Evolutionary conservation across 192 early-diverging fungal species (phyloP).

Genomic region (Globomyces pollinis-pini): DNA sequence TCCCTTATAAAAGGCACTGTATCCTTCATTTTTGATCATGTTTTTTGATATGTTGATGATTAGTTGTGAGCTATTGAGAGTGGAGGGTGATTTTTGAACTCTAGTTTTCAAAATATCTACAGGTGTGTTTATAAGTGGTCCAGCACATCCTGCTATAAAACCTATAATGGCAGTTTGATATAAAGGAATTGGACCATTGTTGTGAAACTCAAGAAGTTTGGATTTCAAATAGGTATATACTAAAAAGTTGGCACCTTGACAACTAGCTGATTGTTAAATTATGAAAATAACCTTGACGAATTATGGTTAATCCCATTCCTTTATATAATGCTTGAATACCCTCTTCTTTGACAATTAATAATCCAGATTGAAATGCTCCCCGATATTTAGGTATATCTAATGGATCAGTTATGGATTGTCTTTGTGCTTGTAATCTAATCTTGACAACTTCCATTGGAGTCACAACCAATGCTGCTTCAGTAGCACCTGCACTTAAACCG

Average conservation of each 20-base stretch:
- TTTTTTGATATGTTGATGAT: too few relatives aligned
- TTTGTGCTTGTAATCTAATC: slow-evolving; percentile 93
- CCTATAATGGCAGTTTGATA: slow-evolving; percentile 88
- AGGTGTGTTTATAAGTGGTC: slow-evolving; percentile 89
- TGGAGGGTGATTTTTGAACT: slow-evolving; percentile 74
- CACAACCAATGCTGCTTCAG: slow-evolving; percentile 88
- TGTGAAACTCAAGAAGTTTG: slow-evolving; percentile 55
- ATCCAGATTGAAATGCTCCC: slow-evolving; percentile 84
- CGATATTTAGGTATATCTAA: slow-evolving; percentile 94
- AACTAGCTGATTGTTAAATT: slow-evolving; percentile 53
- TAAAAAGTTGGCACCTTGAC: slow-evolving; percentile 98
- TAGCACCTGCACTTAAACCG: slow-evolving; percentile 83
- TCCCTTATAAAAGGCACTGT: too few relatives aligned
- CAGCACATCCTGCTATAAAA: slow-evolving; percentile 66
- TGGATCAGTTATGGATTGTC: slow-evolving; percentile 94
- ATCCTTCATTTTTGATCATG: too few relatives aligned
- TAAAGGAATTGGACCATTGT: slow-evolving; percentile 55
- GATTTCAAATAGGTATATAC: slow-evolving; percentile 89
- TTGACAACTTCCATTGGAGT: slow-evolving; percentile 99
- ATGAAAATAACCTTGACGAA: slow-evolving; percentile 64
- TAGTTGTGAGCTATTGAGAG: too few relatives aligned
- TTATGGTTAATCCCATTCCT: slow-evolving; percentile 84
- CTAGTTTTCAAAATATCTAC: slow-evolving; percentile 98
- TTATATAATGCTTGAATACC: slow-evolving; percentile 86
- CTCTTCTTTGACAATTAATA: slow-evolving; percentile 85